A percentile compares a stretch with the other conserved stretches of the same genome.
Evolutionary conservation across 805 yeast genomes (phyloP).

Genomic region (Ogataea philodendri): DNA sequence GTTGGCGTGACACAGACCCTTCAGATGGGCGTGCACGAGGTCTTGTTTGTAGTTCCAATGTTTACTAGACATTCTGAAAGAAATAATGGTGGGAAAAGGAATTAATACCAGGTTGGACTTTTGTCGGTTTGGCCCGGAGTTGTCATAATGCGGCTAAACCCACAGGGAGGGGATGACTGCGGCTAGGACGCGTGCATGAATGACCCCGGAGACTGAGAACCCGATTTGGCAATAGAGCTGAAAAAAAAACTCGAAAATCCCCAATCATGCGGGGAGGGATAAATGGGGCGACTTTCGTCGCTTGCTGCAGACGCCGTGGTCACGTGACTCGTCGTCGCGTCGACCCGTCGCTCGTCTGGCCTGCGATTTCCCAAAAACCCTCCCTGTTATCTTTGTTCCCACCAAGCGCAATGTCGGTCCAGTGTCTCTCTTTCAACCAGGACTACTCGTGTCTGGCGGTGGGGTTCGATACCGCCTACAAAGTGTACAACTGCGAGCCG

Average conservation of each 20-base stretch:
- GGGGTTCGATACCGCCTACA: slow-evolving; percentile 63
- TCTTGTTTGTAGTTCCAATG: slow-evolving; percentile 53
- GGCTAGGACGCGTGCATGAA: too few species aligned
- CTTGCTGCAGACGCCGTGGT: neutral
- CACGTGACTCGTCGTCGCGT: neutral
- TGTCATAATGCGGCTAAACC: slow-evolving; percentile 1
- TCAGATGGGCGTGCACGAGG: slow-evolving; percentile 46
- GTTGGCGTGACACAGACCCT: slow-evolving; percentile 52
- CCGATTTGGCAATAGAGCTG: too few species aligned
- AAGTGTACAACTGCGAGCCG: slow-evolving; percentile 85
- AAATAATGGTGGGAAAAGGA: neutral
- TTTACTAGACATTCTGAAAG: slow-evolving; percentile 23
- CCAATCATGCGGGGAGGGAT: too few species aligned
- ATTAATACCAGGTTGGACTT: neutral
- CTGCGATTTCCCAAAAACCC: too few species aligned
- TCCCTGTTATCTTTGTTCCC: neutral
- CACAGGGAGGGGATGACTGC: too few species aligned
- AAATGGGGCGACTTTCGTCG: too few species aligned
- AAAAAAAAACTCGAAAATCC: too few species aligned
- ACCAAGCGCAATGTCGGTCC: slow-evolving; percentile 6
- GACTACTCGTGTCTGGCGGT: slow-evolving; percentile 80
- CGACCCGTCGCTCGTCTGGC: neutral
- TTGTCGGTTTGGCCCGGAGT: neutral
- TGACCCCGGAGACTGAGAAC: too few species aligned
- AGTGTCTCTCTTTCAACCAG: slow-evolving; percentile 63